Base-by-base conservation (phyloP, 2,329 filamentous ascomycete species). In the Pestalotiopsis sp. region DNA sequence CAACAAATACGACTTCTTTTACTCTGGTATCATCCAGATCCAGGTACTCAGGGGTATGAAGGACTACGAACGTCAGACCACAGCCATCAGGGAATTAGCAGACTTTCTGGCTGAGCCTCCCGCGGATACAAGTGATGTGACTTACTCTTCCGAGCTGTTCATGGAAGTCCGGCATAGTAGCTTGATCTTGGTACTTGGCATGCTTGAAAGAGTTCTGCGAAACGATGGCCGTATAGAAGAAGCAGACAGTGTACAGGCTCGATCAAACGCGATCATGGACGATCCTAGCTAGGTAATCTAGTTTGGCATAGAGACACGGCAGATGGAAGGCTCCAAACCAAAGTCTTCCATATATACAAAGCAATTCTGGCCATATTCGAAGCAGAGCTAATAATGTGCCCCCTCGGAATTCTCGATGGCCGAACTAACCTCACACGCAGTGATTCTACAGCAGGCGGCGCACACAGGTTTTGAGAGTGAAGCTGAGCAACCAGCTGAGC, bases 1-100 rank as follows among this genome's bases (percentile, higher is more conserved):
- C 6, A n/a, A 56, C 27, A 65, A 58, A 7, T 69, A 69, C 39
- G 65, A 69, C 20, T 67, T 27, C 4, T 36, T 60, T 3, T 69
- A 69, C 52, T 59, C 68, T 6, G 45, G 65, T 12, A 39, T 69
- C 25, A 23, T 67, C 2, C 27, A 64, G n/a, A 67, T 67, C 36
- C 36, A 64, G 9, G 59, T 61, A 5, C 39, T 36, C 20, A 49
- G 52, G 13, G 64, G 27, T 20, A 64, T 65, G 65, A 52, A 64
- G 27, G 65, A 69, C 14, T 3, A 23, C 17, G 68, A 69, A 25
- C 57, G 49, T 2, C 62, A 38, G 1, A 62, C 67, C 31, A 58
- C n/a, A 11, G 31, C 49, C 17, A 31, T 41, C 13, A 64, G 63
- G n/a, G 58, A 69, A 31, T 31, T 69, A 20, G 64, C 64, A 36